These are phyloP conservation scores for Drechslerella dactyloides DNA, from an alignment of 2,329 filamentous ascomycete species.

Conservation along the genomic window DNA sequence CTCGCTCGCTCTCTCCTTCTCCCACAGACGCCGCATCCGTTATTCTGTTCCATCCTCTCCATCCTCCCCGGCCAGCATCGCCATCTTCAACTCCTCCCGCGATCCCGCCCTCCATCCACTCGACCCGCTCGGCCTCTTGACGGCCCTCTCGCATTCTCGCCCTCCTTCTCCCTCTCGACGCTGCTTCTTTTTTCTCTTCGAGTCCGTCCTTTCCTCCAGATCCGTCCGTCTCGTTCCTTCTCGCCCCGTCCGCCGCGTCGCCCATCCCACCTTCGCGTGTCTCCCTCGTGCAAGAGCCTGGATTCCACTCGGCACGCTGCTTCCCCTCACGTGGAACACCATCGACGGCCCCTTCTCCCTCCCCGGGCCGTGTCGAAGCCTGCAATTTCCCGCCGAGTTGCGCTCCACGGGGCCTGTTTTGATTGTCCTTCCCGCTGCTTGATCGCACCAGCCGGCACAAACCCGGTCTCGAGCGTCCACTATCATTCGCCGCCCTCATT, in stretches of 20 bases:
- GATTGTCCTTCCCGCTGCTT: neutral
- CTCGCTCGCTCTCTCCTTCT: conserved; percentile 1
- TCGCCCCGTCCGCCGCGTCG: conserved; percentile 27
- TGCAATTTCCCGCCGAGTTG: conserved; percentile 8
- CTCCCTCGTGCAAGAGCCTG: conserved; percentile 8
- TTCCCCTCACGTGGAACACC: neutral
- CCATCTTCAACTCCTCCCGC: conserved; percentile 7
- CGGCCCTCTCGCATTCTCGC: neutral
- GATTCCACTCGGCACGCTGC: neutral
- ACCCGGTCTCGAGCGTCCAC: neutral
- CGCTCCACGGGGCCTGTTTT: conserved; percentile 1
- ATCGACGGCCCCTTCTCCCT: neutral
- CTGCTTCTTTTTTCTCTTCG: conserved; percentile 1
- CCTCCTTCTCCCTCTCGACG: neutral
- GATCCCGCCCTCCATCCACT: neutral
- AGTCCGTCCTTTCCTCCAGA: neutral
- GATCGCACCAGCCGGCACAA: neutral
- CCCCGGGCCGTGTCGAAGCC: neutral
- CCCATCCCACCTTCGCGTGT: conserved; percentile 48
- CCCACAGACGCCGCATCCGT: conserved; percentile 1
- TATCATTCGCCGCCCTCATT: neutral
- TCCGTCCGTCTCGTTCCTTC: neutral
- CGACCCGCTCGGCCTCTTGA: neutral
- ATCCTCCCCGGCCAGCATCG: conserved; percentile 2
- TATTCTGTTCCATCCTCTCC: conserved; percentile 1